Percentiles rank a stretch among this genome's conserved stretches.
Evolutionary conservation across 2,329 filamentous ascomycete genomes (phyloP).

Genomic region (Geosmithia morbida): DNA sequence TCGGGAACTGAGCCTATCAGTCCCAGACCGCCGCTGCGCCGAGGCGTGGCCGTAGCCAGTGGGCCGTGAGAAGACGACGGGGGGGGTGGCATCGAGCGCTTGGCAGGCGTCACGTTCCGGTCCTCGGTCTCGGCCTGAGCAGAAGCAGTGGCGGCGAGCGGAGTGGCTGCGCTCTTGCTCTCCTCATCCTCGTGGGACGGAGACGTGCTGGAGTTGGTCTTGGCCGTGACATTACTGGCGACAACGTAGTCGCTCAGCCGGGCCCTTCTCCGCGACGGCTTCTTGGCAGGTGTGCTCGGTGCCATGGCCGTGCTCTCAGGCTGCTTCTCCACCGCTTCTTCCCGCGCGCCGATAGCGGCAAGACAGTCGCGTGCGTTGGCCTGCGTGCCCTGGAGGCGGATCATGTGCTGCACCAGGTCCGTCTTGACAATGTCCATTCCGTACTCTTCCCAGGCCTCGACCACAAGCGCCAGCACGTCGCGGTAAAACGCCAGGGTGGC

Average conservation of each 20-base stretch:
- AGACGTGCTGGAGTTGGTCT: not conserved
- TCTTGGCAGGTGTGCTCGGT: not conserved
- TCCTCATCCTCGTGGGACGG: not conserved
- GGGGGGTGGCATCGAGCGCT: too few species aligned
- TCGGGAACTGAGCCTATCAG: conserved; percentile 1
- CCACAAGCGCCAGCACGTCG: not conserved
- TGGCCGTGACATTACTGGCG: not conserved
- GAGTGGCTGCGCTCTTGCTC: not conserved
- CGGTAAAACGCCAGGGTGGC: not conserved
- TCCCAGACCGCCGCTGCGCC: not conserved
- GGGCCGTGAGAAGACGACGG: not conserved
- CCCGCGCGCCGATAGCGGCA: not conserved
- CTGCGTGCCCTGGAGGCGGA: not conserved
- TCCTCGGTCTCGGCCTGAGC: not conserved
- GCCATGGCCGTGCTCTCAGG: not conserved
- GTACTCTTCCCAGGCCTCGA: not conserved
- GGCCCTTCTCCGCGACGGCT: not conserved
- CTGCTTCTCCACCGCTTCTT: not conserved
- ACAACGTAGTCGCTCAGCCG: not conserved
- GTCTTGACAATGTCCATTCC: not conserved
- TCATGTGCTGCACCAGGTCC: conserved; percentile 1
- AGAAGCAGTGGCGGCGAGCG: not conserved
- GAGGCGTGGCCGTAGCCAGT: not conserved
- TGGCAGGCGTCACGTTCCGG: not conserved
- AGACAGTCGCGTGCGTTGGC: not conserved